Base-by-base conservation (phyloP, 192 early-diverging fungal genomes). In the Ramicandelaber brevisporus region DNA sequence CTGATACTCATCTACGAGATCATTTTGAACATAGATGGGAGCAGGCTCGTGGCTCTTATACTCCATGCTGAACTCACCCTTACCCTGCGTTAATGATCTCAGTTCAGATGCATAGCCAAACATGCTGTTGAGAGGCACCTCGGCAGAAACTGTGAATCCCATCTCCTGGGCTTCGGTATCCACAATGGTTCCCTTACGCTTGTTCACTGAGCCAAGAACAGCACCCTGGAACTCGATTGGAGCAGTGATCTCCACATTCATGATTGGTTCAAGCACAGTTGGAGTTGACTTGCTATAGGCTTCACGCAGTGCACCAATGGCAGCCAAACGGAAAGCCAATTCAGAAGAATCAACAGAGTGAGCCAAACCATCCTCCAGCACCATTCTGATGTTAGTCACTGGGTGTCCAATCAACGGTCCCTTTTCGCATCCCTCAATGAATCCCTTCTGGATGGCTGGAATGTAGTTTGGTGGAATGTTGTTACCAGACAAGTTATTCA, bases 21-120 rank as follows among this genome's bases (percentile, higher is more conserved):
- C 65, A 34, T 65, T 62, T 46, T 97, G 90, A 7, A 85, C 68
- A 33, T 72, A 58, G 3, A 74, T 55, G 27, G 62, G 36, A n/a
- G 76, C 85, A 17, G 73, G 62, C 22, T 61, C 53, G 50, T 92
- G 86, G 22, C 61, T 49, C 57, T 84, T 76, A 61, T 92, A 90
- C 57, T 84, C 84, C 90, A 97, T 97, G 16, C 73, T 63, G 53
- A 88, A 97, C 63, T 97, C 90, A 18, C 90, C 90, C 67, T 92
- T 97, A 31, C 90, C 89, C 55, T 89, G 72, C 11, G 84, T 83
- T 31, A 67, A 64, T 20, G 73, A 75, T 34, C 90, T 66, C 44
- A 97, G 61, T 50, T 97, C 90, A 9, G 84, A 83, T 27, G 87
- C 84, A 49, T 88, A 89, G 12, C 87, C 87, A 73, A 97, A 97